Evolutionary conservation across 495 filamentous ascomycete genomes (phyloP).

Genomic region (Poronia punctata): DNA sequence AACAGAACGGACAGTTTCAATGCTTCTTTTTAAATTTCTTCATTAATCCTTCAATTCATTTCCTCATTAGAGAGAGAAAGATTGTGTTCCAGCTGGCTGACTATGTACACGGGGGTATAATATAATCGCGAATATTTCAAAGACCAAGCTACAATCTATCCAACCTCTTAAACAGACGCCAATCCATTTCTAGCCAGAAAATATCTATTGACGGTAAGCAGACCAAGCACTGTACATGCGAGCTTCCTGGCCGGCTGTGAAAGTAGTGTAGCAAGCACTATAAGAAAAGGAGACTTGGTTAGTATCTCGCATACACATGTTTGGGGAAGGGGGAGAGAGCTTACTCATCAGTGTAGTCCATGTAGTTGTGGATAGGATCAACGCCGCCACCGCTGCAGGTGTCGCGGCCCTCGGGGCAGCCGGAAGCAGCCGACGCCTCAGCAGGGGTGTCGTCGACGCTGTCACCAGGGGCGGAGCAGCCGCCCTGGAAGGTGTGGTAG

Average conservation of each 20-base stretch:
- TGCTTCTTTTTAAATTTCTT: too few species aligned
- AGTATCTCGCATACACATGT: constrained; percentile 4
- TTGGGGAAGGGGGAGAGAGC: constrained; percentile 4
- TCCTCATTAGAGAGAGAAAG: constrained; percentile 6
- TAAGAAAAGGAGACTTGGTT: neutral
- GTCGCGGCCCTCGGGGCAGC: constrained; percentile 51
- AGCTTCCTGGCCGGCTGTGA: constrained; percentile 35
- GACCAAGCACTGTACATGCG: constrained; percentile 38
- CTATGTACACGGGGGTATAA: constrained; percentile 18
- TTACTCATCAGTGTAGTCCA: constrained; percentile 57
- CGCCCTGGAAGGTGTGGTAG: constrained; percentile 61
- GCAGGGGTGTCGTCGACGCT: constrained; percentile 52
- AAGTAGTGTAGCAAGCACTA: constrained; percentile 36
- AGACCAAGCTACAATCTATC: too few species aligned
- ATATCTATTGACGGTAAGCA: constrained; percentile 39
- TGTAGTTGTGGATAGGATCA: constrained; percentile 58
- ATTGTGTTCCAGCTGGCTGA: too few species aligned
- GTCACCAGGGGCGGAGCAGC: constrained; percentile 49
- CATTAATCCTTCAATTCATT: constrained; percentile 8
- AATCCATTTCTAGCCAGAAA: too few species aligned
- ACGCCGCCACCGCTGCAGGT: constrained; percentile 42
- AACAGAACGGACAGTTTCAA: too few species aligned
- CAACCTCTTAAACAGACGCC: too few species aligned
- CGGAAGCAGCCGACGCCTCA: constrained; percentile 44
- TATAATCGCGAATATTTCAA: constrained; percentile 5